These are phyloP conservation scores for Neocallimastix lanati DNA, from an alignment of 192 early-diverging fungal species.

Conservation along the genomic window DNA sequence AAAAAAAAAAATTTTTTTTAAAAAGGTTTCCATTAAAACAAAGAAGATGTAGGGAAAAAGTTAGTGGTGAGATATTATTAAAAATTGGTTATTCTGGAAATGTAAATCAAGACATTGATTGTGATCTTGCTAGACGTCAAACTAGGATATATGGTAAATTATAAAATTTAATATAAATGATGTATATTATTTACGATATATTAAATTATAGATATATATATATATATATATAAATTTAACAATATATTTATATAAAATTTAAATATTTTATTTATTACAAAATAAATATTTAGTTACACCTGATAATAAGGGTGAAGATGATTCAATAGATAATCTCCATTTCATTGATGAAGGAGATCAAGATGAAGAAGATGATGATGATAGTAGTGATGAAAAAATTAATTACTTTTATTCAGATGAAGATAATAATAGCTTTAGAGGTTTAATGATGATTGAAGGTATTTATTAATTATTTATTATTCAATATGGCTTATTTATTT, in stretches of 20 bases:
- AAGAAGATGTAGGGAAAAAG: constrained; percentile 13
- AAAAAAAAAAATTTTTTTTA: constrained; percentile 3
- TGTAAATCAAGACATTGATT: not conserved
- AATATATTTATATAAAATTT: too few relatives aligned
- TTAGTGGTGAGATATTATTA: constrained; percentile 4
- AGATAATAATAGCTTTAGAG: not conserved
- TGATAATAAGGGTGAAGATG: not conserved
- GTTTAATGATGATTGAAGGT: not conserved
- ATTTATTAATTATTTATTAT: too few relatives aligned
- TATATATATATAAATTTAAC: too few relatives aligned
- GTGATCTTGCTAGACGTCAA: not conserved
- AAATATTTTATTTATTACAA: too few relatives aligned
- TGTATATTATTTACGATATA: too few relatives aligned
- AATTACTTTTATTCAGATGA: not conserved
- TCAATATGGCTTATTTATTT: too few relatives aligned
- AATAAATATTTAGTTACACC: not conserved
- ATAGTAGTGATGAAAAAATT: not conserved
- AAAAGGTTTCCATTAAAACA: not conserved
- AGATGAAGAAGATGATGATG: not conserved
- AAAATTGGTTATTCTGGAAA: not conserved
- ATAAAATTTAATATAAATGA: too few relatives aligned
- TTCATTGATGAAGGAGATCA: not conserved
- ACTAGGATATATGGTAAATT: not conserved
- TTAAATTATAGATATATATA: too few relatives aligned
- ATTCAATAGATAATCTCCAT: not conserved